Evolutionary conservation across 345 rosid species (phyloP), one percentile per base, ranked within the genome.

Genomic region (Kandelia obovata): DNA sequence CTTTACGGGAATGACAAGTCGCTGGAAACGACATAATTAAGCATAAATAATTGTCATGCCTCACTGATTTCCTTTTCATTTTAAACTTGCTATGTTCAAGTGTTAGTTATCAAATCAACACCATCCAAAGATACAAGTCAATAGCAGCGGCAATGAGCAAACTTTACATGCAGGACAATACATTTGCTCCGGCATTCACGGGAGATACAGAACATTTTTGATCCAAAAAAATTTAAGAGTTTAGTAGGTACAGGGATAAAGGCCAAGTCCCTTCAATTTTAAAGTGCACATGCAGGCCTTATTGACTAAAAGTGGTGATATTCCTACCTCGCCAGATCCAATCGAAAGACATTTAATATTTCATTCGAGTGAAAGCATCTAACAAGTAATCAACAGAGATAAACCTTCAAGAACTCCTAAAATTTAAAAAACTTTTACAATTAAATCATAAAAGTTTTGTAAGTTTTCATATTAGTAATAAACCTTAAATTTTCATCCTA

Each of bases 201-300:
- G 69, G 23, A 7, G 26, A 26, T 23, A 34, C 52, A 59, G 53
- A 39, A 25, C 35, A 43, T 43, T 28, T 23, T 59, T 32, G 32
- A 66, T 64, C 26, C 31, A 65, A 28, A 65, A 31, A 34, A 16
- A 63, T 32, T 43, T 15, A 3, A 39, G 11, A 16, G 27, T 51
- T 47, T 28, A 28, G 34, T n/a, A 68, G 55, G 71, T 51, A 71
- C 58, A 57, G 65, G 65, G 66, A 73, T 75, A 79, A 73, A 80
- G 79, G 79, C 80, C 77, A 72, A 74, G 74, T 70, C 72, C 76
- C 71, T 73, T 73, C 52, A 55, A 55, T 56, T 71, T 73, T 80
- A 69, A 77, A 79, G 82, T 17, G 79, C 88, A 79, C 76, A 77
- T 77, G 88, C 81, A 51, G 53, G 11, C 83, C 78, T 69, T 66